Evolutionary conservation across 331 rosid species (phyloP), one percentile per base, ranked within the genome.

Genomic region (Quercus lobata): DNA sequence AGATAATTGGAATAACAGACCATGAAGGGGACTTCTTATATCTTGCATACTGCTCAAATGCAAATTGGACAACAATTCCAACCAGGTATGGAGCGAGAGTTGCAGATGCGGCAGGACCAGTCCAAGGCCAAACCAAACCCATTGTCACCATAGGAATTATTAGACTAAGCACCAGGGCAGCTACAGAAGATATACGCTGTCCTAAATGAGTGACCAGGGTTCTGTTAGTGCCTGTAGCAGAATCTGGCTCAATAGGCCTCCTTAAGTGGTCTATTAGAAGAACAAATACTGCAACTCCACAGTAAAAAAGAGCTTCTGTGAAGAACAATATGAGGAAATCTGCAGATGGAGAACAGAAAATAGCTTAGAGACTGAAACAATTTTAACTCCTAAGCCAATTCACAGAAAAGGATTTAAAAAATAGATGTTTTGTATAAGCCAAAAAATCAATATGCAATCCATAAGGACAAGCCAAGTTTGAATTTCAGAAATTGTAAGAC

Each of bases 71-170:
- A 22, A 93, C 85, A 69, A 96, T 96, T 46, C 99, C 99, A 69
- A 96, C 99, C 62, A 93, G 82, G 85, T 90, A 91, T 7, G 99
- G 99, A 72, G 99, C 98, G 19, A 96, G 99, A 69, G 99, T 96
- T 71, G 99, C 99, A 58, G 99, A 96, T 34, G 99, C 98, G 0
- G 99, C 99, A 41, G 99, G 99, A 75, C 99, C 99, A 0, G 98
- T 96, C 99, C 99, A 93, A 1, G 99, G 98, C 99, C 99, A 96
- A 80, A 96, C 99, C 61, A 90, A 89, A 78, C 99, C 99, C 99
- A 96, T 96, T 46, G 99, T 96, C 62, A 96, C 98, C 98, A 96
- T 87, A 14, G 99, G 99, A 84, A 96, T 90, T 76, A 90, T 92
- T 77, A 96, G 94, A 81, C 97, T 96, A 75, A 96, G 98, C 75